Evolutionary conservation across 164 flowering plant genomes (phyloP).

Genomic region (Macadamia tetraphylla): DNA sequence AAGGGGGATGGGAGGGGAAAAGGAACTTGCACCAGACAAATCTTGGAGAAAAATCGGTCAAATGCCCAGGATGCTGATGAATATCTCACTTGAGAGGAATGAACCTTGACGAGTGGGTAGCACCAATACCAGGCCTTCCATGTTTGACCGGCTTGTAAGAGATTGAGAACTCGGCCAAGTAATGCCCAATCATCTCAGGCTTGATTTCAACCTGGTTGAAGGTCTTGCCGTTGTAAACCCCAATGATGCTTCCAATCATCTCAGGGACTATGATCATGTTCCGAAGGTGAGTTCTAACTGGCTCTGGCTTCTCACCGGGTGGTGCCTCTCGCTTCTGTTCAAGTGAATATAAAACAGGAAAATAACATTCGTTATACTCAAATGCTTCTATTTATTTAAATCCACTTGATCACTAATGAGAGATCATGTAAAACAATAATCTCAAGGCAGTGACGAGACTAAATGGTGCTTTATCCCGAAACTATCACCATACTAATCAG

Average conservation of each 20-base stretch:
- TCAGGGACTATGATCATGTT: conserved; percentile 64
- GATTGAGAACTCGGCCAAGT: conserved; percentile 53
- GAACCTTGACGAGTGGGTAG: conserved; percentile 55
- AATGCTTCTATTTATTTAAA: neutral
- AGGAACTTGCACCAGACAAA: no score
- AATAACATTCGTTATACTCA: neutral
- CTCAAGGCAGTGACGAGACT: no score
- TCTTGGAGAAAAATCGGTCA: neutral
- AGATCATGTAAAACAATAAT: no score
- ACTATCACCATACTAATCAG: no score
- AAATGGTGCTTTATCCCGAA: no score
- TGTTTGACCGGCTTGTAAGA: conserved; percentile 57
- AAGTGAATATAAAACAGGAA: neutral
- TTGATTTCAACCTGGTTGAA: conserved; percentile 58
- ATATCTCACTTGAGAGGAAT: conserved; percentile 47
- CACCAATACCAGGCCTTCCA: conserved; percentile 61
- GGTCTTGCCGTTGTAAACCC: conserved; percentile 59
- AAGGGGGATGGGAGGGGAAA: no score
- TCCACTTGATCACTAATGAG: no score
- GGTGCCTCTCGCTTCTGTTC: conserved; percentile 51
- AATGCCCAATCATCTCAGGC: conserved; percentile 56
- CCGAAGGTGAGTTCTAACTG: conserved; percentile 44
- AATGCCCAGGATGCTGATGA: neutral
- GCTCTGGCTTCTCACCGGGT: conserved; percentile 53
- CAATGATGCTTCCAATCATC: conserved; percentile 60